Evolutionary conservation across 2,329 filamentous ascomycete genomes (phyloP).

Genomic region (Penicillium fuscoglaucum): DNA sequence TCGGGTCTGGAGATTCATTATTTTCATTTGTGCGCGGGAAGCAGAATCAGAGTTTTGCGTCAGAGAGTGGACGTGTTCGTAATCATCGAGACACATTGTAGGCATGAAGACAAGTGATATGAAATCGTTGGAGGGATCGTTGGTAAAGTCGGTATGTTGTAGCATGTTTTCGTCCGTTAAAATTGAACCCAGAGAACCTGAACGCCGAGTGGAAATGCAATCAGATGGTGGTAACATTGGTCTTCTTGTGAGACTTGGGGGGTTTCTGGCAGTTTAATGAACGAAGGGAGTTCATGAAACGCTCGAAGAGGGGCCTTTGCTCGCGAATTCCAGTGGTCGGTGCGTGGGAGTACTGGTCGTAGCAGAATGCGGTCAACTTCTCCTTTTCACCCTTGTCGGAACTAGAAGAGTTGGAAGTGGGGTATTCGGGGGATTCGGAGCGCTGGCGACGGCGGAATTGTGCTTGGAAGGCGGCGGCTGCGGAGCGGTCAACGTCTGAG

Average conservation of each 20-base stretch:
- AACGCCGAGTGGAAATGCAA: constrained; percentile 17
- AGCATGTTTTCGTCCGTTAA: background rate
- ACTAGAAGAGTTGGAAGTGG: constrained; percentile 14
- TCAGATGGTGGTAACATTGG: constrained; percentile 21
- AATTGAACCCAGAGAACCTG: constrained; percentile 5
- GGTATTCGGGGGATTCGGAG: constrained; percentile 31
- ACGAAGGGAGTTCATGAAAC: constrained; percentile 24
- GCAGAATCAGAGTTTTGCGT: background rate
- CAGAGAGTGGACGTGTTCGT: constrained; percentile 17
- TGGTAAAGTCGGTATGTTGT: constrained; percentile 10
- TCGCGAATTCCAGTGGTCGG: constrained; percentile 20
- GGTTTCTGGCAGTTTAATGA: constrained; percentile 25
- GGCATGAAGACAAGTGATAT: constrained; percentile 2
- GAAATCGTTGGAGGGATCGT: constrained; percentile 19
- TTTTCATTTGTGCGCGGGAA: constrained; percentile 11
- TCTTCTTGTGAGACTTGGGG: constrained; percentile 14
- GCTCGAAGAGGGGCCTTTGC: constrained; percentile 20
- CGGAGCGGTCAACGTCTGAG: constrained; percentile 37
- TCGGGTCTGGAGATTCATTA: constrained; percentile 15
- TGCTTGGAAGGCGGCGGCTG: constrained; percentile 40
- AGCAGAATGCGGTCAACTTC: constrained; percentile 33
- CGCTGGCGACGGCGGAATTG: constrained; percentile 36
- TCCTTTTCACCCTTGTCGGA: constrained; percentile 25
- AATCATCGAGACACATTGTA: constrained; percentile 15
- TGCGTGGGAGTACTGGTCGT: constrained; percentile 31